Conservation (phyloP, 805 yeast genomes). For the Lachancea dasiensis region DNA sequence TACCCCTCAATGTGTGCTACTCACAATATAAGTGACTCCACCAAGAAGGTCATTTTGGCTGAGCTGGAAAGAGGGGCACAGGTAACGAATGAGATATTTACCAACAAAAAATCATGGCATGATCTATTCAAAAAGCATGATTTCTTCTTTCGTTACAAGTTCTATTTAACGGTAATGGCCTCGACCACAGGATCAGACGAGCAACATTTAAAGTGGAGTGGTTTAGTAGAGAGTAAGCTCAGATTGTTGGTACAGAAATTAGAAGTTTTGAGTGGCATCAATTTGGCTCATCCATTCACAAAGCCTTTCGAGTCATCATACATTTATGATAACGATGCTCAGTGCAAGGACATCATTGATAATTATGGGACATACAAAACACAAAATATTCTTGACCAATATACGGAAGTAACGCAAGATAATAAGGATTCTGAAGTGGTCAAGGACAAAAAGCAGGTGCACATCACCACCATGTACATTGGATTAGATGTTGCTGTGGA, state of each 20-base stretch:
- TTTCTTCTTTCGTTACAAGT: slow-evolving; percentile 78
- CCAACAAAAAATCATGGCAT: slow-evolving; percentile 64
- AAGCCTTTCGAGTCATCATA: slow-evolving; percentile 62
- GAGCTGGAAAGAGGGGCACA: slow-evolving; percentile 75
- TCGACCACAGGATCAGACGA: slow-evolving; percentile 69
- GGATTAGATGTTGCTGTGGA: slow-evolving; percentile 55
- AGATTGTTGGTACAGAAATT: slow-evolving; percentile 77
- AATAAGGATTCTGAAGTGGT: slow-evolving; percentile 30
- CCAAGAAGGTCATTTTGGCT: slow-evolving; percentile 71
- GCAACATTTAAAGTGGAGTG: slow-evolving; percentile 86
- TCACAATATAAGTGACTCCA: slow-evolving; percentile 86
- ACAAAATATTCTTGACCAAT: slow-evolving; percentile 39
- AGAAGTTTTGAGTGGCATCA: slow-evolving; percentile 70
- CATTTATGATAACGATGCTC: slow-evolving; percentile 45
- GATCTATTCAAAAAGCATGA: slow-evolving; percentile 73
- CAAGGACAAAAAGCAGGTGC: slow-evolving; percentile 37
- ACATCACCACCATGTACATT: slow-evolving; percentile 70
- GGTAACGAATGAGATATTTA: slow-evolving; percentile 59
- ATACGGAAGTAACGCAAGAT: slow-evolving; percentile 33
- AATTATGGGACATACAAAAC: slow-evolving; percentile 58
- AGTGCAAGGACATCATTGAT: slow-evolving; percentile 49
- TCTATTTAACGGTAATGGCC: slow-evolving; percentile 77
- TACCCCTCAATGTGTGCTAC: slow-evolving; percentile 94
- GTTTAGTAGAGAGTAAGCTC: slow-evolving; percentile 84
- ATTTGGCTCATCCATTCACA: slow-evolving; percentile 84